Percentiles rank a stretch among this genome's conserved stretches.
Conservation (phyloP, 352 stramenopile species). For the Globisporangium solare region DNA sequence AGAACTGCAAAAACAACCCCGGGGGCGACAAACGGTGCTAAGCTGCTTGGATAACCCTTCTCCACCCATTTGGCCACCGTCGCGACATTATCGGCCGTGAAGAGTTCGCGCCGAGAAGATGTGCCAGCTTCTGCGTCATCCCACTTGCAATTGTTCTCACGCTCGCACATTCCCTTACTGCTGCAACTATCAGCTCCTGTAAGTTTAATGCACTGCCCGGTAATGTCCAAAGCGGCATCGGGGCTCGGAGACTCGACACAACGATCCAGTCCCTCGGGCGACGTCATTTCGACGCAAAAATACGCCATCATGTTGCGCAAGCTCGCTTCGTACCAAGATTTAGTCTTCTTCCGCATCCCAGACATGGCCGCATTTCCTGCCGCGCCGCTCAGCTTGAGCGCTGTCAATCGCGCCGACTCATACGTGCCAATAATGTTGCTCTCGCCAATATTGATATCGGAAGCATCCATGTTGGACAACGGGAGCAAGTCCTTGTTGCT, state of each 20-base stretch:
- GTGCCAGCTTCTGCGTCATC: slow-evolving; percentile 44
- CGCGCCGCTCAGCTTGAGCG: slow-evolving; percentile 55
- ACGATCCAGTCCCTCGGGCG: slow-evolving; percentile 38
- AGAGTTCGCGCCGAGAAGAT: slow-evolving; percentile 42
- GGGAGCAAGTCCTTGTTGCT: slow-evolving; percentile 57
- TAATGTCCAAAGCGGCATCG: slow-evolving; percentile 43
- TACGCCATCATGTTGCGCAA: slow-evolving; percentile 66
- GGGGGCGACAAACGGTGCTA: slow-evolving; percentile 63
- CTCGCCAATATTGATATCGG: slow-evolving; percentile 62
- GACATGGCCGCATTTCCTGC: slow-evolving; percentile 63
- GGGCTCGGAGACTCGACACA: slow-evolving; percentile 48
- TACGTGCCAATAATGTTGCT: slow-evolving; percentile 56
- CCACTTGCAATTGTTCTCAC: slow-evolving; percentile 81
- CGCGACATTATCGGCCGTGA: slow-evolving; percentile 46
- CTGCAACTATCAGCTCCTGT: slow-evolving; percentile 45
- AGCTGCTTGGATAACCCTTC: slow-evolving; percentile 56
- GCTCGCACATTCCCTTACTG: slow-evolving; percentile 58
- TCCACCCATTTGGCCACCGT: slow-evolving; percentile 63
- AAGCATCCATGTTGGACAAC: slow-evolving; percentile 39
- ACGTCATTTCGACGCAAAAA: slow-evolving; percentile 56
- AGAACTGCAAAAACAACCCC: slow-evolving; percentile 73
- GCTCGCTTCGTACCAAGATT: slow-evolving; percentile 63
- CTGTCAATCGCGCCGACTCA: slow-evolving; percentile 58
- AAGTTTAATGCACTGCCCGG: slow-evolving; percentile 51
- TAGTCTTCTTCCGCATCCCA: slow-evolving; percentile 64